Percentiles rank a stretch among this genome's conserved stretches.
These are phyloP conservation scores for Candida tetrigidarum DNA, from an alignment of 1,139 yeast genomes.

Conservation along the genomic window DNA sequence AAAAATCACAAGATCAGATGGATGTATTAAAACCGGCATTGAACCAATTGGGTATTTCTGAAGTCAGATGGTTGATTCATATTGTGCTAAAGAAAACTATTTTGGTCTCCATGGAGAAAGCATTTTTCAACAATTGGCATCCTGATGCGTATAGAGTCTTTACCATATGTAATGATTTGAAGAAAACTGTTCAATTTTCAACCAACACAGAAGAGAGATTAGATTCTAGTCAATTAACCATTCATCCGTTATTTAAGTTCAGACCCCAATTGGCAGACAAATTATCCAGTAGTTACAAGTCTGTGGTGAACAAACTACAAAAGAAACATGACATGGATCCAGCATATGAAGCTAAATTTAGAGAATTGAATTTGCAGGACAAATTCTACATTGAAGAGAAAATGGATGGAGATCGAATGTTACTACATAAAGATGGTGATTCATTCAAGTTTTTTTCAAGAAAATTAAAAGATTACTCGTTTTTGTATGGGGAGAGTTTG, in stretches of 20 bases:
- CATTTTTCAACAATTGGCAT: slow-evolving; percentile 73
- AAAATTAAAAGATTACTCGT: slow-evolving; percentile 72
- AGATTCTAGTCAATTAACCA: slow-evolving; percentile 44
- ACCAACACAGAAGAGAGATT: slow-evolving; percentile 52
- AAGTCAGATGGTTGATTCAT: slow-evolving; percentile 71
- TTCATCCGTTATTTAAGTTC: slow-evolving; percentile 59
- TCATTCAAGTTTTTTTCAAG: slow-evolving; percentile 68
- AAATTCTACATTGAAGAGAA: slow-evolving; percentile 85
- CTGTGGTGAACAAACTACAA: slow-evolving; percentile 48
- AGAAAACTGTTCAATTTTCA: slow-evolving; percentile 63
- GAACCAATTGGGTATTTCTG: slow-evolving; percentile 61
- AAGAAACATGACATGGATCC: slow-evolving; percentile 26
- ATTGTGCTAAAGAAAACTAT: slow-evolving; percentile 64
- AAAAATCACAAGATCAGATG: slow-evolving; percentile 39
- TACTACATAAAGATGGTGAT: slow-evolving; percentile 58
- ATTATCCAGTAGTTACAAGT: slow-evolving; percentile 50
- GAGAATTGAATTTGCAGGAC: slow-evolving; percentile 19
- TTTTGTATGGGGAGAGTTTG: slow-evolving; percentile 68
- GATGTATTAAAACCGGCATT: slow-evolving; percentile 53
- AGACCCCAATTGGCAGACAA: slow-evolving; percentile 73
- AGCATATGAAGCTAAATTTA: slow-evolving; percentile 22
- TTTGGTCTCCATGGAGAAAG: slow-evolving; percentile 62
- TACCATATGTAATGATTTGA: slow-evolving; percentile 69
- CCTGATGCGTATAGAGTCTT: slow-evolving; percentile 74
- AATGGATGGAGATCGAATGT: slow-evolving; percentile 90